Percentiles rank a stretch among this genome's conserved stretches.
These are phyloP conservation scores for Echinochloa phyllopogon DNA, from an alignment of 176 grass and related monocot species.

Conservation along the genomic window DNA sequence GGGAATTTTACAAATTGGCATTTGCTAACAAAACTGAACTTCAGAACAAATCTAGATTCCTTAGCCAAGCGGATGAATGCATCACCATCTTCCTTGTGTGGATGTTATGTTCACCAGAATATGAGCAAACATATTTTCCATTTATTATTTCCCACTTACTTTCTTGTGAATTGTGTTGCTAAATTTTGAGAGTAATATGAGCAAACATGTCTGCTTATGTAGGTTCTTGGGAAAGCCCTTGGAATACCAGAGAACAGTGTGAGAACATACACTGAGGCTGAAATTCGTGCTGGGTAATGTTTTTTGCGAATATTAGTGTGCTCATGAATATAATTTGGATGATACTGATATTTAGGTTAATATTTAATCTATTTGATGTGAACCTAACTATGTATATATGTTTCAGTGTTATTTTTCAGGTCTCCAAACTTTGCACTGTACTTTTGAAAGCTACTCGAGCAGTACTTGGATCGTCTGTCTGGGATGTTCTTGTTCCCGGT, in stretches of 20 bases:
- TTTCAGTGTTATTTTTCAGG: conserved; percentile 91
- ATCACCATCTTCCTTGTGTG: background rate
- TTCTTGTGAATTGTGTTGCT: conserved; percentile 1
- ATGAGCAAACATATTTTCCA: conserved; percentile 25
- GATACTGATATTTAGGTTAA: conserved; percentile 4
- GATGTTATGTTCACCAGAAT: conserved; percentile 13
- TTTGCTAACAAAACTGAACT: background rate
- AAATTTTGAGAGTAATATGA: background rate
- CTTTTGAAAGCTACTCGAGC: conserved; percentile 75
- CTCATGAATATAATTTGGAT: background rate
- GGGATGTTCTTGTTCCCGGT: conserved; percentile 98
- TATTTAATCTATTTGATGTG: conserved; percentile 21
- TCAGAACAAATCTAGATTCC: background rate
- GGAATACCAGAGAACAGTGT: conserved; percentile 94
- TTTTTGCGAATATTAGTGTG: conserved; percentile 12
- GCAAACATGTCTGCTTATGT: conserved; percentile 26
- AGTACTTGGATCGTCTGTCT: conserved; percentile 71
- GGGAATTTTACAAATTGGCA: background rate
- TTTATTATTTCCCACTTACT: background rate
- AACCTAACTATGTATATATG: conserved; percentile 51
- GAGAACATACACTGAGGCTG: conserved; percentile 92
- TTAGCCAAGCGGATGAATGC: background rate
- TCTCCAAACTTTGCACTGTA: conserved; percentile 89
- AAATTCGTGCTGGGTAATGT: conserved; percentile 96
- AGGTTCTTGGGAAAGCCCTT: conserved; percentile 88